Evolutionary conservation across 2,329 filamentous ascomycete species (phyloP), one percentile per base, ranked within the genome.

Genomic region (Teratosphaeria gauchensis): DNA sequence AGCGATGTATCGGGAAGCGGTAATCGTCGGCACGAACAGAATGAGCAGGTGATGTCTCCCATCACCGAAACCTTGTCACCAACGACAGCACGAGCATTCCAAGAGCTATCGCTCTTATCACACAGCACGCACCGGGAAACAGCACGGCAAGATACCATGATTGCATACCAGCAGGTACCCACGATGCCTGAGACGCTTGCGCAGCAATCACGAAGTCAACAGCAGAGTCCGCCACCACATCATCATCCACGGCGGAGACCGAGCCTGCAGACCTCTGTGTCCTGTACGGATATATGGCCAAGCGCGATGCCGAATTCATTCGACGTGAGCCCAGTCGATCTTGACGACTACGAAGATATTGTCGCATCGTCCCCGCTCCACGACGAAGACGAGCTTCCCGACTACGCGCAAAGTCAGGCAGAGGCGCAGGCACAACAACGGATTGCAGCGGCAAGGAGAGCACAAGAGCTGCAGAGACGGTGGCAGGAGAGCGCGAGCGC

Each of bases 371-470:
- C 52, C 4, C 56, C 59, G 14, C 60, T 65, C 11, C 68, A 70
- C 14, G 63, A 62, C n/a, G 75, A 74, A 12, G 73, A 79, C 28
- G 72, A 74, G 60, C 61, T 79, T 14, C 77, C 77, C 0, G 71
- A 78, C 61, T 79, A 79, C 60, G 76, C 75, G 30, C 71, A 75
- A 58, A 78, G 76, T 59, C 77, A 79, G 64, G 75, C 75, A 12
- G 74, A 78, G 60, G 76, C 76, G 63, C 71, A 72, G 31, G 72
- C 69, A 8, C 66, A 61, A 52, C 74, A 71, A 57, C 66, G 76
- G 33, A 63, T 64, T 12, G 75, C 75, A 61, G 77, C 76, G n/a
- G 69, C 73, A 12, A 69, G 72, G 35, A 66, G 77, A 60, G 77
- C 77, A 53, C 68, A 73, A 57, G 77, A 79, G 59, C 59, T 79